Conservation (phyloP, 495 filamentous ascomycete genomes). For the Aspergillus homomorphus region DNA sequence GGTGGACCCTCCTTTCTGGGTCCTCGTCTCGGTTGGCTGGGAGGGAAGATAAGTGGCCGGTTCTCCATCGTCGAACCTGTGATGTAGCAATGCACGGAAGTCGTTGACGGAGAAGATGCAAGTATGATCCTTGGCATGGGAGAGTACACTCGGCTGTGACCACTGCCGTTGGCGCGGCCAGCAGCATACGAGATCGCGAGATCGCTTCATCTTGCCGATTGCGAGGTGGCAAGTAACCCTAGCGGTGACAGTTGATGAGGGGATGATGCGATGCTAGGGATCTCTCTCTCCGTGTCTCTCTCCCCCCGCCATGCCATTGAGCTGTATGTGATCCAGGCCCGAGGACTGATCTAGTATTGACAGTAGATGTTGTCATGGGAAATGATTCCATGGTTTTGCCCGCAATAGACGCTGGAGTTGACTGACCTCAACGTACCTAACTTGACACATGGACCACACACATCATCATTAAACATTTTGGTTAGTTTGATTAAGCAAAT, state of each 20-base stretch:
- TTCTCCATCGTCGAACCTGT: background rate
- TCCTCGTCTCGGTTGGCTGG: background rate
- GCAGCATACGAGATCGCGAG: background rate
- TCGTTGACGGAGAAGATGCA: background rate
- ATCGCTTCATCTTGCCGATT: background rate
- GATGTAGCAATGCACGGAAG: background rate
- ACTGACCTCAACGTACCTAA: too few relatives aligned
- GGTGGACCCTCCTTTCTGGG: constrained; percentile 4
- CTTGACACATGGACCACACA: background rate
- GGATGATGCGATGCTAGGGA: too few relatives aligned
- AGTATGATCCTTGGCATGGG: background rate
- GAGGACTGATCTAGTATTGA: background rate
- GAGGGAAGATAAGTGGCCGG: background rate
- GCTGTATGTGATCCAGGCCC: background rate
- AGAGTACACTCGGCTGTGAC: too few relatives aligned
- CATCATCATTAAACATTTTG: background rate
- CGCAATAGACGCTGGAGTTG: too few relatives aligned
- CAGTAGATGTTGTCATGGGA: background rate
- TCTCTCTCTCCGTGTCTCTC: too few relatives aligned
- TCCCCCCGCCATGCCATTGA: too few relatives aligned
- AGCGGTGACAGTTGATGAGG: too few relatives aligned
- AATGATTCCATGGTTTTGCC: too few relatives aligned
- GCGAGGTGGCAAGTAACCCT: background rate
- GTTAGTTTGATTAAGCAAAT: background rate
- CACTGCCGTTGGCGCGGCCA: too few relatives aligned